A percentile compares a stretch with the other conserved stretches of the same genome.
These are phyloP conservation scores for Thielaviopsis punctulata DNA, from an alignment of 2,329 filamentous ascomycete genomes.

Conservation along the genomic window DNA sequence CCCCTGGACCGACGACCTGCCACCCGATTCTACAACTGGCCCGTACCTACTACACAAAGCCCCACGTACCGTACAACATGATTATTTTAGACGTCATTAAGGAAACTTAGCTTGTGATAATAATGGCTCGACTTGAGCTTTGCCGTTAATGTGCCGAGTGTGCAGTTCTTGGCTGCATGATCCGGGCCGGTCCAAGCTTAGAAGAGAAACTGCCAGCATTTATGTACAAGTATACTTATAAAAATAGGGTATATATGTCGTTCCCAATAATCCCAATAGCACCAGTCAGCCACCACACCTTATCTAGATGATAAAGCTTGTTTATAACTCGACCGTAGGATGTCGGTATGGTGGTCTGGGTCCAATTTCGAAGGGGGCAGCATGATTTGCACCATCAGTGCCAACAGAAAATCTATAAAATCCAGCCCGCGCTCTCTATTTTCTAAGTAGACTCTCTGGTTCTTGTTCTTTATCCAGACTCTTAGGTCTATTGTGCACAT, in stretches of 20 bases:
- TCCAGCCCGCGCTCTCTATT: neutral
- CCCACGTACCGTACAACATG: no score
- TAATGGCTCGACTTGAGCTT: neutral
- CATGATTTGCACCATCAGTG: no score
- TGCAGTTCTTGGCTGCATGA: neutral
- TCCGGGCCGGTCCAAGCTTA: neutral
- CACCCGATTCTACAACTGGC: no score
- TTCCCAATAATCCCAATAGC: neutral
- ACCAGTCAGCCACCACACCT: neutral
- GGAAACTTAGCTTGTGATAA: no score
- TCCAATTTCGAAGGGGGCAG: neutral
- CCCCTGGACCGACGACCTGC: neutral
- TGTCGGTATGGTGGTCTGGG: no score
- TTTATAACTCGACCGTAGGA: no score
- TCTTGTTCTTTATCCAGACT: neutral
- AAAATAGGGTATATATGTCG: neutral
- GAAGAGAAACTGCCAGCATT: neutral
- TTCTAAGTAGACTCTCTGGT: neutral
- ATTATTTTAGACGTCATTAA: no score
- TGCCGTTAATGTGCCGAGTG: neutral
- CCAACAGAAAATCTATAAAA: neutral
- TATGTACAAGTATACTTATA: no score
- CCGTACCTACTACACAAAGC: no score
- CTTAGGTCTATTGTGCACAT: neutral
- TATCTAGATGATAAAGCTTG: neutral